Conservation (phyloP, 208 protist species). For the Leishmania braziliensis region DNA sequence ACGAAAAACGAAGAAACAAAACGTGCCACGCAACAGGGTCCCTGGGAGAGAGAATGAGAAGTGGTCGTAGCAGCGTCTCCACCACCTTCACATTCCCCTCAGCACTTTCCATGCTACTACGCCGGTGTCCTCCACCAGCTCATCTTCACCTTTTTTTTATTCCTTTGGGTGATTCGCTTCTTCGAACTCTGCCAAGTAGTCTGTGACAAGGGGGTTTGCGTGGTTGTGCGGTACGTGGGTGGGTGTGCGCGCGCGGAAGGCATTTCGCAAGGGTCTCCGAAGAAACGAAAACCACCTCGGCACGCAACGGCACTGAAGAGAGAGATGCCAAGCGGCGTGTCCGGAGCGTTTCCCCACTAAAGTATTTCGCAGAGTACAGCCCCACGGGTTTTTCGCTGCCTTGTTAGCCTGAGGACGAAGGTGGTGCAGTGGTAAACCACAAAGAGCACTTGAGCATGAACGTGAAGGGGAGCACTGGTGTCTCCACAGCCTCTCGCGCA, state of each 20-base stretch:
- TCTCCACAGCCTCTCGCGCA: conserved; percentile 30
- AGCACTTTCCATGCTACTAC: not conserved
- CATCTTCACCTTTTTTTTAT: not conserved
- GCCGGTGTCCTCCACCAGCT: not conserved
- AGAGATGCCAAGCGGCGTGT: no score
- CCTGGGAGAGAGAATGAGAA: not conserved
- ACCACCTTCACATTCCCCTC: not conserved
- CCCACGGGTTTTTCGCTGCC: not conserved
- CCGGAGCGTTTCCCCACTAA: not conserved
- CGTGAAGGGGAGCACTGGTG: conserved; percentile 84
- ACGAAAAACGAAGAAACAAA: no score
- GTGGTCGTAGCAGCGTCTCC: not conserved
- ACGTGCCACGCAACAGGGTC: no score
- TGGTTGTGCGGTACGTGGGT: no score
- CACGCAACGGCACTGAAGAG: not conserved
- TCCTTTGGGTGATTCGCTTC: not conserved
- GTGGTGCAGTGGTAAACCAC: conserved; percentile 60
- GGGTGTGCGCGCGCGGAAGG: not conserved
- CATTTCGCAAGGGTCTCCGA: not conserved
- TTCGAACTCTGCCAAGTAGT: not conserved
- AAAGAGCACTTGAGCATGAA: conserved; percentile 92
- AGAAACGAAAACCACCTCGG: not conserved
- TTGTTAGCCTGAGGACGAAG: not conserved
- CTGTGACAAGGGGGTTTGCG: not conserved
- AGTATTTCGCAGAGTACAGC: not conserved